Percentiles rank a stretch among this genome's conserved stretches.
Conservation (phyloP, 2,329 filamentous ascomycete species). For the Fragosphaeria purpurea region DNA sequence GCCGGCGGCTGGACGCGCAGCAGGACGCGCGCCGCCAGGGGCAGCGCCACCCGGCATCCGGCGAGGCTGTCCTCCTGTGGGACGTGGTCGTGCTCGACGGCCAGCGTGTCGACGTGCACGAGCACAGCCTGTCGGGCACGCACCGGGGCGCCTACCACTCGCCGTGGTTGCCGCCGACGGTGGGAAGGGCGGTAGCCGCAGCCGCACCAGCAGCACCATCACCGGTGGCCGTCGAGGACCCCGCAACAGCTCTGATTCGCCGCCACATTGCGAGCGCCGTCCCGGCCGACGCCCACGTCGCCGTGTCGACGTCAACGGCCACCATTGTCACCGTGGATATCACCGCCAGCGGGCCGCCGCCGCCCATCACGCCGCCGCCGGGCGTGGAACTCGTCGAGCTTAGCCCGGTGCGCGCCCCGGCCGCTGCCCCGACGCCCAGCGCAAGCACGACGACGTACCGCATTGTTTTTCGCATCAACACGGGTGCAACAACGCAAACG, state of each 20-base stretch:
- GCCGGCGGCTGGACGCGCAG: slow-evolving; percentile 39
- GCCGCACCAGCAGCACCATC: no score
- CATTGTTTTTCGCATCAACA: slow-evolving; percentile 44
- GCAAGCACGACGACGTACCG: slow-evolving; percentile 31
- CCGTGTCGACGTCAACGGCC: slow-evolving; percentile 47
- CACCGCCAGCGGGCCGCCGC: slow-evolving; percentile 40
- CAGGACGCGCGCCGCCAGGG: slow-evolving; percentile 35
- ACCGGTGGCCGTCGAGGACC: slow-evolving; percentile 20
- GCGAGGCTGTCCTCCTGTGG: slow-evolving; percentile 44
- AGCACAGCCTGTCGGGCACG: slow-evolving; percentile 22
- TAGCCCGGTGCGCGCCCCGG: slow-evolving; percentile 17
- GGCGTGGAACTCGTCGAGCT: slow-evolving; percentile 51
- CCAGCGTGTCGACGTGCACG: slow-evolving; percentile 44
- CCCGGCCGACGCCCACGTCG: slow-evolving; percentile 45
- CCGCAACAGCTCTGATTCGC: slow-evolving; percentile 37
- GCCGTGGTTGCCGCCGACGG: not conserved
- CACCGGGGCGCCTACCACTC: slow-evolving; percentile 17
- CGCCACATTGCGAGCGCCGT: slow-evolving; percentile 45
- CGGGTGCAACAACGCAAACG: not conserved
- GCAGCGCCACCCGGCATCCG: slow-evolving; percentile 21
- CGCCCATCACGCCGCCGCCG: slow-evolving; percentile 43
- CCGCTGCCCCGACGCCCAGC: slow-evolving; percentile 7
- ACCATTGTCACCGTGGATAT: slow-evolving; percentile 58
- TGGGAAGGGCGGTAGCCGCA: no score
- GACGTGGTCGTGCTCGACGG: slow-evolving; percentile 55